Conservation (phyloP, 176 grass and related monocot species). For the Juncus effusus region DNA sequence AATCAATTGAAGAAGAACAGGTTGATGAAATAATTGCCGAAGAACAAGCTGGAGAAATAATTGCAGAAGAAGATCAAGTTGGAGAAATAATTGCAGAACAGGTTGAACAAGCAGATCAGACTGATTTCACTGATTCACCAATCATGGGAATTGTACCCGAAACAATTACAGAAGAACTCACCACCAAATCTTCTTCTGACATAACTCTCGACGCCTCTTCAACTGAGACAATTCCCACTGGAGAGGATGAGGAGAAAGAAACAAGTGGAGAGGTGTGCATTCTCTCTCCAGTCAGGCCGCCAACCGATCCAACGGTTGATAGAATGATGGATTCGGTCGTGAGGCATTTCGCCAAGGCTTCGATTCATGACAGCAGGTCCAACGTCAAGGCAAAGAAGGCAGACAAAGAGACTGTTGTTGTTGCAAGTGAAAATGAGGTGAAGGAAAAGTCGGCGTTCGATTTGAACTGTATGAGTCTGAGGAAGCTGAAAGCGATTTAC, state of each 20-base stretch:
- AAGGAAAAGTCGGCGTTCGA: conserved; percentile 11
- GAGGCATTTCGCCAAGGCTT: conserved; percentile 20
- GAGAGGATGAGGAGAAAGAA: conserved; percentile 7
- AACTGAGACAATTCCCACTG: conserved; percentile 14
- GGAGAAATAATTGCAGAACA: neutral
- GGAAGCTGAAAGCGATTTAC: conserved; percentile 41
- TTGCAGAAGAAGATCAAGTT: neutral
- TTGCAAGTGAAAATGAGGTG: neutral
- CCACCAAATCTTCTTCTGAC: neutral
- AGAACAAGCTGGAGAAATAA: neutral
- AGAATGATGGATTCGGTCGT: conserved; percentile 14
- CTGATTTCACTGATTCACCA: conserved; percentile 37
- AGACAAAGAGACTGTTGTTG: conserved; percentile 24
- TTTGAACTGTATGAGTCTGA: conserved; percentile 34
- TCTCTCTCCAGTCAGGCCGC: conserved; percentile 31
- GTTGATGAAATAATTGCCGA: neutral
- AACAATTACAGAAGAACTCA: conserved; percentile 10
- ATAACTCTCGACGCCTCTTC: conserved; percentile 19
- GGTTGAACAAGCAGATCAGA: conserved; percentile 19
- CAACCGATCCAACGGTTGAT: neutral
- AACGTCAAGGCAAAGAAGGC: conserved; percentile 5
- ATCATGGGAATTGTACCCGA: conserved; percentile 34
- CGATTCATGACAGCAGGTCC: neutral
- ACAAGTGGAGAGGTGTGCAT: conserved; percentile 1
- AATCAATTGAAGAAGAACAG: neutral